Percentiles rank a stretch among this genome's conserved stretches.
Evolutionary conservation across 2,329 filamentous ascomycete species (phyloP).

Genomic region (Dactylellina sp.): DNA sequence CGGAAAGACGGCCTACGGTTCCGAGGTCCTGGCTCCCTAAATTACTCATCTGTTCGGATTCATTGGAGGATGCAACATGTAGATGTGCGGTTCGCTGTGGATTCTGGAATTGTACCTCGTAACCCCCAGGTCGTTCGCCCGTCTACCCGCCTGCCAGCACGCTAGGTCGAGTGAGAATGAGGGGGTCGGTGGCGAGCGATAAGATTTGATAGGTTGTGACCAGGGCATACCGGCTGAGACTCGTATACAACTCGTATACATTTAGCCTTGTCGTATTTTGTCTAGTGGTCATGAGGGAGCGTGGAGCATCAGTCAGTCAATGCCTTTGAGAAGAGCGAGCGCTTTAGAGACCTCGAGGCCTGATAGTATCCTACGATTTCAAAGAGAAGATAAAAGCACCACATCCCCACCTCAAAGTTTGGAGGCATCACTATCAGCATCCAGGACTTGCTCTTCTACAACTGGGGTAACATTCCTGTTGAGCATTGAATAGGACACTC

Average conservation of each 20-base stretch:
- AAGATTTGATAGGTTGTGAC: slow-evolving; percentile 13
- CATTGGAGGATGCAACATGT: background rate
- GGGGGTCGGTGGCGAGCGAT: background rate
- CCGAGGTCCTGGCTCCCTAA: background rate
- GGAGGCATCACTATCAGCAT: background rate
- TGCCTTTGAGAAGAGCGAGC: slow-evolving; percentile 6
- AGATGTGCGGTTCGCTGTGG: slow-evolving; percentile 3
- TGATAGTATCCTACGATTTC: background rate
- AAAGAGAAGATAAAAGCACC: slow-evolving; percentile 16
- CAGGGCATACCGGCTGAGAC: slow-evolving; percentile 3
- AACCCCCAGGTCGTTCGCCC: background rate
- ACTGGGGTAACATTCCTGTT: slow-evolving; percentile 3
- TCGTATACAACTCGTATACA: slow-evolving; percentile 21
- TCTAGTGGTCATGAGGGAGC: too few species aligned
- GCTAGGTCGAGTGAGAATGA: background rate
- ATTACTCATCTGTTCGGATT: background rate
- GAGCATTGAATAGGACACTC: background rate
- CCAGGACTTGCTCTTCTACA: slow-evolving; percentile 9
- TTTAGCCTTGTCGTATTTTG: slow-evolving; percentile 19
- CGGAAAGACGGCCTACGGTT: background rate
- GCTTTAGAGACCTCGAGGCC: background rate
- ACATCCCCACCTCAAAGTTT: slow-evolving; percentile 12
- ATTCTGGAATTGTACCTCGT: slow-evolving; percentile 9
- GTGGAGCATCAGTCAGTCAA: too few species aligned
- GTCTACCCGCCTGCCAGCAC: background rate